Evolutionary conservation across 176 grass and related monocot species (phyloP).

Genomic region (Raddia guianensis): DNA sequence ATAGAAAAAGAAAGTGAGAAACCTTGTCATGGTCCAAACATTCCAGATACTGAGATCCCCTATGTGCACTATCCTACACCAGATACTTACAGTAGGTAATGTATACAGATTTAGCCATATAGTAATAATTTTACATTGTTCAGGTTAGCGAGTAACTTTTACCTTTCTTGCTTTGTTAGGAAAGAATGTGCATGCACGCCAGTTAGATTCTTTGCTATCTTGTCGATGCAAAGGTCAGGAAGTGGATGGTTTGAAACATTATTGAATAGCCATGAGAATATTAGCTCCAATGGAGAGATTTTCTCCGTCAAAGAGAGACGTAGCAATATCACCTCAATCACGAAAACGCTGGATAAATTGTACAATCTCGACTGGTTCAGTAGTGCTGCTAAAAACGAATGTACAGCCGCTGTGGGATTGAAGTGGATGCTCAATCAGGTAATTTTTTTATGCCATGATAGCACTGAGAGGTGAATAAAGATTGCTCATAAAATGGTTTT

Average conservation of each 20-base stretch:
- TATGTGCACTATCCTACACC: conserved; percentile 79
- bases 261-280: conserved; percentile 86
- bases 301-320: conserved; percentile 86
- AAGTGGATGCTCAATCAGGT: conserved; percentile 99
- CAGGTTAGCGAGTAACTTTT: neutral
- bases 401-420: conserved; percentile 76
- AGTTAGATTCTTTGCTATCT: conserved; percentile 89
- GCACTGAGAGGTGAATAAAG: neutral
- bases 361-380: conserved; percentile 98
- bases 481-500: conserved; percentile 13
- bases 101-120: neutral
- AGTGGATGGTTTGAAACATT: conserved; percentile 94
- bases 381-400: conserved; percentile 96
- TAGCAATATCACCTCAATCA: conserved; percentile 68
- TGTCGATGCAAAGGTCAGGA: conserved; percentile 37
- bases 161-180: conserved; percentile 55
- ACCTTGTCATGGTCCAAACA: conserved; percentile 48
- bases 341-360: conserved; percentile 65
- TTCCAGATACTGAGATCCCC: conserved; percentile 57
- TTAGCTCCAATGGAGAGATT: conserved; percentile 94
- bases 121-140: neutral
- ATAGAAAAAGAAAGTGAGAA: conserved; percentile 53
- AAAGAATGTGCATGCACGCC: conserved; percentile 86
- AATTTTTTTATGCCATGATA: neutral
- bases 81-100: conserved; percentile 81